Base-by-base conservation (phyloP, 1,284 basidiomycete genomes). In the Garcileccinum viscosum region DNA sequence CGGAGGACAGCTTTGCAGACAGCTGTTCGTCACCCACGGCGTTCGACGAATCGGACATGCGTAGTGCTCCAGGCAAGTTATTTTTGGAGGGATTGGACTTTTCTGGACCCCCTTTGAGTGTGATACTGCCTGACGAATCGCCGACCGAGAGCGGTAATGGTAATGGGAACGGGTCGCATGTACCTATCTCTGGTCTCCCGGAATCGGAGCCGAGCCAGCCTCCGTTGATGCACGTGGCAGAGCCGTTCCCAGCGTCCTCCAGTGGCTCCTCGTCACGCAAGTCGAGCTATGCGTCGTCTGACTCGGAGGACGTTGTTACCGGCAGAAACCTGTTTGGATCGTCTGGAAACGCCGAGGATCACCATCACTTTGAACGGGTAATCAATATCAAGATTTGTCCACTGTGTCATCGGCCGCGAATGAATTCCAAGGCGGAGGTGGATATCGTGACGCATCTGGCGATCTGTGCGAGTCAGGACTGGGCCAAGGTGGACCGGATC, bases 321-420 rank as follows among this genome's bases (percentile, higher is more conserved):
- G 71, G 35, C 3, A 58, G 72, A 5, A 66, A 64, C 9, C 12
- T 44, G 9, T 53, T 68, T 1, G 67, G 67, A 15, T 27, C 69
- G 60, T 69, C 62, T 11, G 15, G 50, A 33, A 32, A 33, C 32
- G 67, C 47, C 9, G 66, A 64, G n/a, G 74, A 70, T 30, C 83
- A 86, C 2, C 86, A 88, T 32, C 80, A 85, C n/a, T 83, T 93
- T 60, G 96, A 98, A 80, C 89, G 96, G 17, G 91, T 99, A 15
- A 97, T 99, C 84, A 98, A 97, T 76, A 91, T 99, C 75, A 95
- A 94, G 83, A 93, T 90, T 65, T 99, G 97, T 77, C 97, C 98
- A 0, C 81, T 99, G 53, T 99, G 97, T 78, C 96, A 96, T 80
- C 90, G 95, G 40, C 93, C 95, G 1, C 85, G 96, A 44, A 79